A percentile compares a stretch with the other conserved stretches of the same genome.
Evolutionary conservation across 371 early-diverging fungal species (phyloP).

Genomic region (Apophysomyces elegans): DNA sequence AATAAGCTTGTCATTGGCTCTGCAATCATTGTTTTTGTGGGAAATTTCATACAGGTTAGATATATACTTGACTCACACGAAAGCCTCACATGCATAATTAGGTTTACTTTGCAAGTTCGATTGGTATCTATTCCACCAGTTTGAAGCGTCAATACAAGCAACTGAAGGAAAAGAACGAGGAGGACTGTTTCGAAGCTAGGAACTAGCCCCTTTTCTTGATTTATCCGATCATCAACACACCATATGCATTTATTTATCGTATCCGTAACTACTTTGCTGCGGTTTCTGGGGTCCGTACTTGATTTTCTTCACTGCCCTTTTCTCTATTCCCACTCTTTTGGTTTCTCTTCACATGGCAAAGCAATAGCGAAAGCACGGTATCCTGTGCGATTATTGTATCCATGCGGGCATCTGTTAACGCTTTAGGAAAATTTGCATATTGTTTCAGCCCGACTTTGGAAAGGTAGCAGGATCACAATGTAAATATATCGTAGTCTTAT

Average conservation of each 20-base stretch:
- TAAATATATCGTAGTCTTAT: too few relatives aligned
- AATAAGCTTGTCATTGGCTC: constrained; percentile 30
- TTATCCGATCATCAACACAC: not conserved
- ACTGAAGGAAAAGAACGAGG: constrained; percentile 9
- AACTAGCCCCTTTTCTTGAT: not conserved
- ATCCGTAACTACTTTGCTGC: not conserved
- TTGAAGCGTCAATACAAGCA: constrained; percentile 23
- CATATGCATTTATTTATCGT: not conserved
- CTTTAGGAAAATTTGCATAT: too few relatives aligned
- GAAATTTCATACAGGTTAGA: constrained; percentile 42
- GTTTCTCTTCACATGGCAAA: too few relatives aligned
- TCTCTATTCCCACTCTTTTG: too few relatives aligned
- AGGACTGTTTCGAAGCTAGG: not conserved
- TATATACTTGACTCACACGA: not conserved
- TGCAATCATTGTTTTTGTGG: constrained; percentile 35
- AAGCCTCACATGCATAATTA: not conserved
- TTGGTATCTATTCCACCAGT: constrained; percentile 22
- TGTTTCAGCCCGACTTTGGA: too few relatives aligned
- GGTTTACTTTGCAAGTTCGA: constrained; percentile 23
- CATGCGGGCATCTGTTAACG: too few relatives aligned
- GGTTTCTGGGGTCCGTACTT: too few relatives aligned
- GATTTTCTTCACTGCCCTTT: too few relatives aligned
- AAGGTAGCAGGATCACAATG: too few relatives aligned
- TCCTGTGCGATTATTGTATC: too few relatives aligned
- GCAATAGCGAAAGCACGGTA: too few relatives aligned